Evolutionary conservation across 2,329 filamentous ascomycete species (phyloP), one percentile per base, ranked within the genome.

Genomic region (Akanthomyces lecanii): DNA sequence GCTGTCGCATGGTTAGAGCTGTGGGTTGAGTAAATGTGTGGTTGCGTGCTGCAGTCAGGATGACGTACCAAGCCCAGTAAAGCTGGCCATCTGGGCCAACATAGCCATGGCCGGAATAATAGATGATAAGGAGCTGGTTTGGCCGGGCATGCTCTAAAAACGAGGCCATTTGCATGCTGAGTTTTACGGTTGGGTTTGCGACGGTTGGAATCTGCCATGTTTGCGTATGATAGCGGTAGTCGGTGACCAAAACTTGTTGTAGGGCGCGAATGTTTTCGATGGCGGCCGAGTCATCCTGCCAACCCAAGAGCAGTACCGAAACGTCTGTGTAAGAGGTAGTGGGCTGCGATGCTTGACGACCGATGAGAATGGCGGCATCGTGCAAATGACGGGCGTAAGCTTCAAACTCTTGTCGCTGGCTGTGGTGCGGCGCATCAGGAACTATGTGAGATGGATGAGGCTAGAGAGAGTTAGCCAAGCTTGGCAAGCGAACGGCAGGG

Each of bases 281-380:
- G 53, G 82, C 78, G 42, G 77, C 77, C 48, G 74, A 73, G 67
- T 88, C 85, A 61, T 86, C 85, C 66, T 88, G 84, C 86, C 86
- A 89, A 62, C 82, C 79, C 64, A 89, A 68, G 55, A 89, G 73
- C 40, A 89, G 74, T 12, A 86, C 85, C 4, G 85, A 87, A 16
- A 85, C 85, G 62, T 80, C 81, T 21, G 76, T 79, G 67, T 89
- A 87, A 5, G 14, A 33, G 16, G 45, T 2, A 16, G 1, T 28
- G 81, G 80, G 3, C 80, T 78, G 81, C 69, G 87, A 83, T 52
- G 83, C 84, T 73, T 87, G 85, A 66, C 83, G 81, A 71, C 87
- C 84, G 67, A 89, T 87, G 69, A 87, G 78, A 81, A 87, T 87
- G 66, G 86, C 85, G 56, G 85, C 86, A 80, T 88, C 86, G 71